Base-by-base conservation (phyloP, 164 flowering plant species). In the Nelumbo lutea region DNA sequence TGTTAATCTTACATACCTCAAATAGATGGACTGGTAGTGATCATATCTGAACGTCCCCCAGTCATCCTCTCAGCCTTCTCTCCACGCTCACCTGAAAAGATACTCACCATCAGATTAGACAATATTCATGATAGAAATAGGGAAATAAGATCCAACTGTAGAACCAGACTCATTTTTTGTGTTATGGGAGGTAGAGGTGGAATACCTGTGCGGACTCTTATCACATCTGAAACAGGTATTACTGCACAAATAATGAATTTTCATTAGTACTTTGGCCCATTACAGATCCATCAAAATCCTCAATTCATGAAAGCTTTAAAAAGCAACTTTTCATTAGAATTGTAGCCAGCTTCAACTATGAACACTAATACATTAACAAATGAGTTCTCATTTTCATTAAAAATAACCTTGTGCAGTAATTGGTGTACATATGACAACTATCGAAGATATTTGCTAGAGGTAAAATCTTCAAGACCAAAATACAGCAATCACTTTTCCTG, bases 121-220 rank as follows among this genome's bases (percentile, higher is more conserved):
- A 53, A 10, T 10, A 53, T 27, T 27, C 27, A 27, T 27, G 27
- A 27, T 27, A 27, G 27, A 27, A 27, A 27, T 27, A 27, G 27
- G 27, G 27, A 27, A 27, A 27, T 27, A 27, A 27, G 27, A 27
- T 27, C 27, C 27, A 27, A 27, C 27, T 27, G 27, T 27, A 27
- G 27, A 27, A 27, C 27, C 27, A 27, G 27, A 27, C 27, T 27
- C 27, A 27, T 27, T 0, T 27, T 27, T 27, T 27, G 27, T 27
- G 27, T 27, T 27, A 27, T 27, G 27, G 27, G 27, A 27, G 27
- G 27, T 27, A 0, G 5, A 13, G 27, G 52, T 6, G 8, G 64
- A n/a, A 55, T 80, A 93, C 98, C 98, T 57, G 98, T 93, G 56
- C 98, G 97, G 78, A 90, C 80, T 84, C 97, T 78, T 63, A 93